Evolutionary conservation across 2,329 filamentous ascomycete genomes (phyloP), one percentile per base, ranked within the genome.

Genomic region (Pseudogymnoascus sp.): DNA sequence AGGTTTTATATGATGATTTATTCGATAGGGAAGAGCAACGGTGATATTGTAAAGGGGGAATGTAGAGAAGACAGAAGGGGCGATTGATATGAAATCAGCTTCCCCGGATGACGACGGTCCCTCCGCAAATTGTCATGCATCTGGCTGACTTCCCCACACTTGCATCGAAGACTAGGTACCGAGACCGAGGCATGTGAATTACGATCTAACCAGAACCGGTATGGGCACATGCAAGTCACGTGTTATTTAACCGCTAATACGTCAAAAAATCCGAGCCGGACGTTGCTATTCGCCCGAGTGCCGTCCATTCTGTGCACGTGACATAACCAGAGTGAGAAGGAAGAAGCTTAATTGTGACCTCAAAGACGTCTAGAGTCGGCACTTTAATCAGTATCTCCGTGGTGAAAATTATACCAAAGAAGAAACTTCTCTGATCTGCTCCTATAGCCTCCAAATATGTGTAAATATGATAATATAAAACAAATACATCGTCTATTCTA

Each of bases 401-500:
- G 8, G 8, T 49, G 43, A 28, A 53, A 31, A 53, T 53, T 31
- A 6, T 2, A 31, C 31, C 6, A 12, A 46, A 3, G 6, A 4
- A 18, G 5, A 18, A 53, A 31, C n/a, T 53, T 31, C 23, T 31
- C 25, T 18, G n/a, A 5, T 25, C n/a, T 53, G 23, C 1, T 11
- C 9, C 43, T 49, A 49, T 5, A 28, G 8, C 46, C 9, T 53
- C 25, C 8, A 31, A 18, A 9, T 8, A 53, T 18, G 46, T 31
- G n/a, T 53, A 31, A 53, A 53, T 53, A 53, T 53, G 25, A 53
- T 53, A 53, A 53, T 53, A 31, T 53, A 18, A 53, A 53, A 53
- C 46, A 53, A 53, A 16, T 53, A 31, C 46, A 53, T 53, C 46
- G n/a, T 53, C 25, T 31, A 53, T 53, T 53, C 46, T 53, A 53